A percentile compares a stretch with the other conserved stretches of the same genome.
phyloP scores from a whole-genome alignment of 2,329 filamentous ascomycete species.

The Paraconiothyrium sp. region DNA sequence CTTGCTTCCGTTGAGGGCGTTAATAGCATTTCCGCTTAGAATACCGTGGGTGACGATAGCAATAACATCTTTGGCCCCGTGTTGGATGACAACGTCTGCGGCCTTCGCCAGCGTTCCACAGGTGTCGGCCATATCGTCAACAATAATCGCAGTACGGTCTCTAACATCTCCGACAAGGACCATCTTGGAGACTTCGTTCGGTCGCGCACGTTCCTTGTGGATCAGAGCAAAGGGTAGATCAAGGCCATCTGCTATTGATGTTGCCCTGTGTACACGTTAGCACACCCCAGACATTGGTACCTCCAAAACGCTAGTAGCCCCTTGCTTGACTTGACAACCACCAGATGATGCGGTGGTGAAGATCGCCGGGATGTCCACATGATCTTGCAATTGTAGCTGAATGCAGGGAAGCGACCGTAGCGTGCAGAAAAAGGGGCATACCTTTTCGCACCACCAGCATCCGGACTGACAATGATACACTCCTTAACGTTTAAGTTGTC shows the following conservation, averaged over 20 bases:
- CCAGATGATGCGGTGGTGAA: neutral
- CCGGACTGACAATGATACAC: slow-evolving; percentile 92
- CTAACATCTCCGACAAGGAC: slow-evolving; percentile 94
- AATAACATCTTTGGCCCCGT: slow-evolving; percentile 87
- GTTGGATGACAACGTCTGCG: slow-evolving; percentile 84
- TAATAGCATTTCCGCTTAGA: slow-evolving; percentile 85
- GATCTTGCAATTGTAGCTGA: neutral
- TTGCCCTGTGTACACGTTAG: slow-evolving; percentile 66
- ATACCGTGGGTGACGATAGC: slow-evolving; percentile 97
- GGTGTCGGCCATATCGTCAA: slow-evolving; percentile 98
- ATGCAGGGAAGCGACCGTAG: neutral
- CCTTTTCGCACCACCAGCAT: slow-evolving; percentile 94
- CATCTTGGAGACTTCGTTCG: slow-evolving; percentile 92
- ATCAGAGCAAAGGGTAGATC: slow-evolving; percentile 93
- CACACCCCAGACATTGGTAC: neutral
- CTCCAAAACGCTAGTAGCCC: neutral
- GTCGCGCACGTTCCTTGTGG: slow-evolving; percentile 93
- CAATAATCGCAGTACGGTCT: slow-evolving; percentile 91
- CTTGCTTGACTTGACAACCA: neutral
- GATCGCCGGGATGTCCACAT: neutral
- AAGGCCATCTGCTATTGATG: slow-evolving; percentile 89
- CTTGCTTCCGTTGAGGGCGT: slow-evolving; percentile 81
- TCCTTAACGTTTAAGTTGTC: slow-evolving; percentile 84
- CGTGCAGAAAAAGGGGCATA: slow-evolving; percentile 44
- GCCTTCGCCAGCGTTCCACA: slow-evolving; percentile 91